Base-by-base conservation (phyloP, 2,329 filamentous ascomycete genomes). In the Monilinia polystroma region DNA sequence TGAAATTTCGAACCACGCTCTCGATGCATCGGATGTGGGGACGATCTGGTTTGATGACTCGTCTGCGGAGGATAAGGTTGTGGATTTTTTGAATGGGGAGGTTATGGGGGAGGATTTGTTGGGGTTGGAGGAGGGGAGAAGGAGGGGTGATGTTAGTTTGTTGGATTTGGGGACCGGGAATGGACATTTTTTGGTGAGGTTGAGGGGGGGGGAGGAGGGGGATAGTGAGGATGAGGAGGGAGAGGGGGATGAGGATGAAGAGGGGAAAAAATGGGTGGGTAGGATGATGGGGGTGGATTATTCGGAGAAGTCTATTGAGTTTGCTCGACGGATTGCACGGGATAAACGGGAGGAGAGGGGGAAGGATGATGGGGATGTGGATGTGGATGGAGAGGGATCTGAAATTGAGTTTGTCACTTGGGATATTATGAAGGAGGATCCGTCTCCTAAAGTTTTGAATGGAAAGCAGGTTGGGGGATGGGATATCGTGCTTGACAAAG, bases 1-100 rank as follows among this genome's bases (percentile, higher is more conserved):
- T 71, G 90, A 95, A 78, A 82, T 92, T 64, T 77, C 80, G 68
- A 94, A 95, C 79, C 86, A 93, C 78, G 80, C 85, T 64, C 78
- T 85, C 69, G 87, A 96, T 79, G 87, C 91, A 12, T 79, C 85
- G 66, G 91, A 97, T 81, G 90, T 90, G 68, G 94, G 94, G 72
- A 96, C 93, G 41, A 88, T 95, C 73, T 99, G 95, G 95, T 99
- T 99, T 84, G 90, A 93, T 77, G 95, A 98, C 80, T 91, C 92
- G 43, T 87, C 90, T 75, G 95, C 95, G 69, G 92, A 97, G 75
- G 83, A 88, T 69, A 93, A 93, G 75, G 87, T 96, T 68, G 79
- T 96, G 32, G 78, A 79, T 82, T n/a, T 88, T 94, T 70, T 76
- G 10, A 55, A 71, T 4, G 59, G 67, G 29, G 67, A 71, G 35